Evolutionary conservation across 495 filamentous ascomycete species (phyloP), one percentile per base, ranked within the genome.

Genomic region (Platismatia glauca): DNA sequence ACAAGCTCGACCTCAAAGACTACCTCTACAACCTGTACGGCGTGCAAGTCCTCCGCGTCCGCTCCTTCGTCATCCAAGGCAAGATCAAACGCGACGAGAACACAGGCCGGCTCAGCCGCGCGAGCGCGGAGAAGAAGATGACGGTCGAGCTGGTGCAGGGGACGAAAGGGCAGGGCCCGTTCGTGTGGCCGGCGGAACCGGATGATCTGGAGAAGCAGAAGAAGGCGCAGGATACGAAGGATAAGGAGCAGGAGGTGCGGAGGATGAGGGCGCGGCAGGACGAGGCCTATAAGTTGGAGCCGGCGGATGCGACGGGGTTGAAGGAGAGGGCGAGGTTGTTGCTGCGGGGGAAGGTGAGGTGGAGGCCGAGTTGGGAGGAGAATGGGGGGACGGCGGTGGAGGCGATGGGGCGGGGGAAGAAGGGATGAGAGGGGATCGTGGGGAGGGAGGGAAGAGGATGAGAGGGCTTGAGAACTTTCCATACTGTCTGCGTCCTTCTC

Each of bases 1-100:
- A 84, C 79, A 92, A 93, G 75, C 81, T 91, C 64, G 89, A 91
- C 73, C 70, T 92, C 3, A 84, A 85, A 68, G 89, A 91, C 78
- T 93, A 91, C 76, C 85, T 93, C 56, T 84, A 79, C 69, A 76
- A 91, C 73, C 80, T 67, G 24, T 92, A 93, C 77, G 74, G 77
- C 58, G 78, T 90, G 55, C 71, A 78, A 48, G 79, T 79, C 33
- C 69, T 78, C 7, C 73, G 71, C 38, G 81, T 93, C 61, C 83
- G 89, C 41, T 86, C 84, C 59, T 90, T 83, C 69, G 74, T 93
- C 71, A 79, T 85, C 67, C 81, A 86, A 69, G 75, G 77, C 66
- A 76, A 74, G 55, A 75, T 86, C 33, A 56, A 64, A 57, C 75
- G 76, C 41, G 73, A 79, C 57, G 75, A 78, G 50, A 65, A 15